Conservation (phyloP, 352 stramenopile genomes). For the Phytopythium chamaehyphon region DNA sequence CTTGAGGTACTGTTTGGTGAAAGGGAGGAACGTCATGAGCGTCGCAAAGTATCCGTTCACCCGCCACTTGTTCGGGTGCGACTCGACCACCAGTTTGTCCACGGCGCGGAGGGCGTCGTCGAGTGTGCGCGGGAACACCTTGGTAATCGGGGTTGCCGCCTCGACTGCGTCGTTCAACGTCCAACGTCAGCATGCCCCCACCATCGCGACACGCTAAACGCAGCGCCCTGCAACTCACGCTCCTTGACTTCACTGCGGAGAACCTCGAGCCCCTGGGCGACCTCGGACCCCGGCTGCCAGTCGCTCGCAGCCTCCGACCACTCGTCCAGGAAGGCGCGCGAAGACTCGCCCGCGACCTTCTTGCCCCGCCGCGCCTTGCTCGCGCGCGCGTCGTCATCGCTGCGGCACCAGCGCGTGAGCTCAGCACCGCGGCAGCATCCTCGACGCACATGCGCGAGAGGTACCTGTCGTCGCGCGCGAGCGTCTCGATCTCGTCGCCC, state of each 20-base stretch:
- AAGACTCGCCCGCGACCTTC: slow-evolving; percentile 42
- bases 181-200: not conserved
- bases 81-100: slow-evolving; percentile 74
- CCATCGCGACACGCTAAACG: not conserved
- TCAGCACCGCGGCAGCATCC: not conserved
- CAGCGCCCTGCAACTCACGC: slow-evolving; percentile 26
- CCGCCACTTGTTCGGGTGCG: slow-evolving; percentile 85
- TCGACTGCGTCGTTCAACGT: slow-evolving; percentile 35
- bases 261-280: slow-evolving; percentile 49
- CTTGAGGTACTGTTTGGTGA: slow-evolving; percentile 87
- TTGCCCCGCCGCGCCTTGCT: slow-evolving; percentile 33
- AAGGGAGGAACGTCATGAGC: slow-evolving; percentile 85
- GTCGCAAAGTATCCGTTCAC: slow-evolving; percentile 88
- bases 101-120: slow-evolving; percentile 78
- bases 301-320: slow-evolving; percentile 62
- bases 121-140: slow-evolving; percentile 75
- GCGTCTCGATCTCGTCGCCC: slow-evolving; percentile 79
- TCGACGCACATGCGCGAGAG: not conserved
- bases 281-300: slow-evolving; percentile 54
- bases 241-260: slow-evolving; percentile 59
- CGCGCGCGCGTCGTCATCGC: slow-evolving; percentile 3
- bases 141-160: slow-evolving; percentile 53
- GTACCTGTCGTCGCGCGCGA: slow-evolving; percentile 27
- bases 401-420: not conserved
- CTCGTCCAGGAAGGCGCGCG: slow-evolving; percentile 57